Base-by-base conservation (phyloP, 768 basidiomycete species). In the Mycena galopus region DNA sequence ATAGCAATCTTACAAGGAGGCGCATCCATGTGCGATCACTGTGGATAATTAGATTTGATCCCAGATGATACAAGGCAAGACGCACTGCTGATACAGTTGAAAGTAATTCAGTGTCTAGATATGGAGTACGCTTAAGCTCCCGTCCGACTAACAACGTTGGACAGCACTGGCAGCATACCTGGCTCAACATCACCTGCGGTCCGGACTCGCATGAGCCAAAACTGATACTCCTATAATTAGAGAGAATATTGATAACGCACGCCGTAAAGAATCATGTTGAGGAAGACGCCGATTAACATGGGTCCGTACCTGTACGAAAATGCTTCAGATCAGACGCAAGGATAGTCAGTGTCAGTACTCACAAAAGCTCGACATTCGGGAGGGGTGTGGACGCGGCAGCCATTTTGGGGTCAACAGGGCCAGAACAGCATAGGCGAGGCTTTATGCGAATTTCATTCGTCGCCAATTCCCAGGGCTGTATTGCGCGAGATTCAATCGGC, bases 11-110 rank as follows among this genome's bases (percentile, higher is more conserved):
- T 60, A 87, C 86, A n/a, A 87, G 81, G 50, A 79, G 77, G 63
- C 82, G 82, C 73, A 87, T 85, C 85, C 83, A 84, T 17, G 69
- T 71, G 19, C 81, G 77, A 74, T 88, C 87, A 56, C 86, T 88
- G 50, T 0, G 23, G 14, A 39, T 37, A 37, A 17, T 53, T 19
- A 68, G 50, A 1, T 3, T 19, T 19, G 3, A 8, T n/a, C 19
- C 2, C 7, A n/a, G 23, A 69, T 39, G 25, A 29, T 2, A 6
- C 39, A 3, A 27, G 35, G 3, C 23, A 10, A 4, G 25, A 51
- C 37, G 23, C 3, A 53, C 42, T 16, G 42, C 25, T 51, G 42
- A 73, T 81, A 42, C 14, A 86, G 85, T 75, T 83, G 69, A 68
- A 82, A 86, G 73, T 88, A 87, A 6, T 77, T 71, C 42, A 77